Evolutionary conservation across 768 basidiomycete genomes (phyloP).

Genomic region (Dacryopinax primogenitus): DNA sequence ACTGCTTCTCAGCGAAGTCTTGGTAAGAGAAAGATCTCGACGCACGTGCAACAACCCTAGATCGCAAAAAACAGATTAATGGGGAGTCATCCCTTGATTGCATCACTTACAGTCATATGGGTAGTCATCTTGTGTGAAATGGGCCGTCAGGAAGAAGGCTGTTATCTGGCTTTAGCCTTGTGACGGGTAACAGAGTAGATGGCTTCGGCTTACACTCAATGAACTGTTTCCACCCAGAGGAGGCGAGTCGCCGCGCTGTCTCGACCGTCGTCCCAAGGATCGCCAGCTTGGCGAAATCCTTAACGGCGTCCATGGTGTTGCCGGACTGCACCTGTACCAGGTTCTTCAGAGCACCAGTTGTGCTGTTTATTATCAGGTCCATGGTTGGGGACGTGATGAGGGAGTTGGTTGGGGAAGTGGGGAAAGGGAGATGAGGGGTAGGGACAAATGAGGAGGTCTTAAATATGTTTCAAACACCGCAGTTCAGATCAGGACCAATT

Average conservation of each 20-base stretch:
- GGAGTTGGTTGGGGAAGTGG: not conserved
- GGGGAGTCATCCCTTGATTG: not conserved
- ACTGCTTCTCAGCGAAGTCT: not conserved
- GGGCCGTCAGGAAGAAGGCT: conserved; percentile 1
- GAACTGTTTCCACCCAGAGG: not conserved
- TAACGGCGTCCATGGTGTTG: not conserved
- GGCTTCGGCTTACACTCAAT: not conserved
- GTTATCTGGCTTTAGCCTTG: not conserved
- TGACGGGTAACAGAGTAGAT: not conserved
- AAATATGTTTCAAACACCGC: not conserved
- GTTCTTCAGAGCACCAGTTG: not conserved
- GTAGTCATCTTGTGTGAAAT: conserved; percentile 6
- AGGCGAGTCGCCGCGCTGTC: not conserved
- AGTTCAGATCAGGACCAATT: not conserved
- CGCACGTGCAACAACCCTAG: not conserved
- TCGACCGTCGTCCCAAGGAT: conserved; percentile 5
- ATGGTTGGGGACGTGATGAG: not conserved
- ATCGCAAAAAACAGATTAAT: not conserved
- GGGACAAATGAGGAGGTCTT: not conserved
- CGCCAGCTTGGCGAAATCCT: conserved; percentile 6
- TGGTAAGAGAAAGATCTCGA: not conserved
- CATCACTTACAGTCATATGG: conserved; percentile 7
- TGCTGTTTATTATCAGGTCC: not conserved
- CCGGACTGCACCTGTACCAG: not conserved
- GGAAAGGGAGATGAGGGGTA: not conserved